These are phyloP conservation scores for Diaporthe ampelina DNA, from an alignment of 2,329 filamentous ascomycete genomes.

Conservation along the genomic window DNA sequence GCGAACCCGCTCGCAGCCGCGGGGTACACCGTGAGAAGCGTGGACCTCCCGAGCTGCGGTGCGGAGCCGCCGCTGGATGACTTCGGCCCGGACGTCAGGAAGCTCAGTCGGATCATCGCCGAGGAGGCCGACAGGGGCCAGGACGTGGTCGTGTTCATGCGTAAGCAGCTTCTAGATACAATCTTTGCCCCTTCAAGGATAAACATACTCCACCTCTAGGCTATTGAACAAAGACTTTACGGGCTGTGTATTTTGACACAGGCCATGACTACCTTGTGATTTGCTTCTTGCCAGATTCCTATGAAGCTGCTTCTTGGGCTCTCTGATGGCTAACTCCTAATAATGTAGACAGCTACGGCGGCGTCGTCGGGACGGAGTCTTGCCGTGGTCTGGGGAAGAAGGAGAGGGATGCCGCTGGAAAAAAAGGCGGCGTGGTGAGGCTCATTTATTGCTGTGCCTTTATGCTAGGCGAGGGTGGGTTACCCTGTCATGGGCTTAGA, in stretches of 20 bases:
- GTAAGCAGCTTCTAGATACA: too few species aligned
- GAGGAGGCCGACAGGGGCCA: conserved; percentile 21
- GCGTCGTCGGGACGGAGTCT: conserved; percentile 25
- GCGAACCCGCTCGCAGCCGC: conserved; percentile 15
- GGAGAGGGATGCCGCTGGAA: conserved; percentile 16
- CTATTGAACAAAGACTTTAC: too few species aligned
- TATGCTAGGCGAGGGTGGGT: conserved; percentile 27
- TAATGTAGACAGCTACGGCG: conserved; percentile 25
- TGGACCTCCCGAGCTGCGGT: conserved; percentile 23
- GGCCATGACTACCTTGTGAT: too few species aligned
- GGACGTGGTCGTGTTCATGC: conserved; percentile 35
- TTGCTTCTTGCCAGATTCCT: too few species aligned
- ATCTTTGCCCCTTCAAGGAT: too few species aligned
- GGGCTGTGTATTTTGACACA: too few species aligned
- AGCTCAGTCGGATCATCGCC: conserved; percentile 1
- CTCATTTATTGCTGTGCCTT: conserved; percentile 34
- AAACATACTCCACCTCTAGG: too few species aligned
- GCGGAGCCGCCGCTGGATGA: conserved; percentile 13
- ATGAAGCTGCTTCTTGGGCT: too few species aligned
- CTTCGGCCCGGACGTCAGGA: conserved; percentile 24
- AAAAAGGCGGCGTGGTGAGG: conserved; percentile 17
- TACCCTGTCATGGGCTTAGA: not conserved
- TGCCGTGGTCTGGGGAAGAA: conserved; percentile 30
- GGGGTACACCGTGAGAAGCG: conserved; percentile 5
- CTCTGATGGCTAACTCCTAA: too few species aligned